phyloP scores from a whole-genome alignment of 768 basidiomycete species.

The Agrocybe chaxingu region DNA sequence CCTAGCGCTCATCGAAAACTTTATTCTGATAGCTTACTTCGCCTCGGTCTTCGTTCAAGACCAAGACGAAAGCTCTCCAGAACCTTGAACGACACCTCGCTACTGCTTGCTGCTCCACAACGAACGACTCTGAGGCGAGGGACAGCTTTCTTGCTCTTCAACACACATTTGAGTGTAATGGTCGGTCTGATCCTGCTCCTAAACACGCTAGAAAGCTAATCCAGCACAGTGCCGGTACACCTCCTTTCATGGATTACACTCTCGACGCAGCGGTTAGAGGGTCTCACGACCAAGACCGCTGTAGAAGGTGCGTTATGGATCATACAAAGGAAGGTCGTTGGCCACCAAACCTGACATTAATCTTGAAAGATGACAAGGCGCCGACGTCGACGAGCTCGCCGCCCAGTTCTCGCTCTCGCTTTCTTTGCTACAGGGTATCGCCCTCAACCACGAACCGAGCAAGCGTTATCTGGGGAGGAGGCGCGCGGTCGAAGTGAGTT shows the following conservation, averaged over 20 bases:
- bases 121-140: slow-evolving; percentile 40
- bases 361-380: slow-evolving; percentile 30
- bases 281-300: slow-evolving; percentile 39
- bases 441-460: slow-evolving; percentile 62
- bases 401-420: slow-evolving; percentile 57
- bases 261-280: slow-evolving; percentile 49
- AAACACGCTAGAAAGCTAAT: neutral
- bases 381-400: slow-evolving; percentile 46
- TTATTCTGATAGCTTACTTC: slow-evolving; percentile 54
- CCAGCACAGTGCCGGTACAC: slow-evolving; percentile 57
- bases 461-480: slow-evolving; percentile 69
- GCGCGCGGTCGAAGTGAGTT: slow-evolving; percentile 62
- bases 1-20: neutral
- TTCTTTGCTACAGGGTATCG: slow-evolving; percentile 74
- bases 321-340: neutral
- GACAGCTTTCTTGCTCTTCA: slow-evolving; percentile 64
- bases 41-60: slow-evolving; percentile 48
- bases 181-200: slow-evolving; percentile 36
- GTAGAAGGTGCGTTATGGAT: slow-evolving; percentile 37
- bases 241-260: slow-evolving; percentile 60
- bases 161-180: slow-evolving; percentile 79
- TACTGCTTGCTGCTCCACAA: slow-evolving; percentile 37
- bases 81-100: slow-evolving; percentile 55
- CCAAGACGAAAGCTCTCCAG: slow-evolving; percentile 53
- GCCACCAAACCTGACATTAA: slow-evolving; percentile 3